Evolutionary conservation across 2,329 filamentous ascomycete species (phyloP).

Genomic region (Neofusicoccum kwambonambiense): DNA sequence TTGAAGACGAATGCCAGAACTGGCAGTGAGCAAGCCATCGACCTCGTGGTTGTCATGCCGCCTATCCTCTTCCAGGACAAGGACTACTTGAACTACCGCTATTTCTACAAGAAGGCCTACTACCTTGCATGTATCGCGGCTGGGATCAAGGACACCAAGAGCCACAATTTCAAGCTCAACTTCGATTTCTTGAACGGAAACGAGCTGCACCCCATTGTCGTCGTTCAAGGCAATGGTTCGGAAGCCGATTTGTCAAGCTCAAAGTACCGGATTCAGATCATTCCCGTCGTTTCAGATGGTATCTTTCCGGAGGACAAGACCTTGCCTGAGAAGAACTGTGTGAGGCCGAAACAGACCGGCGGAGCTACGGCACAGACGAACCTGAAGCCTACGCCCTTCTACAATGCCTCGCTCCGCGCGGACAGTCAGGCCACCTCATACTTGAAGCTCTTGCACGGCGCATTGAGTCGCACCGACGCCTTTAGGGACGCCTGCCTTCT

Average conservation of each 20-base stretch:
- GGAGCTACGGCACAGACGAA: constrained; percentile 33
- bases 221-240: constrained; percentile 41
- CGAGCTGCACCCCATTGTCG: constrained; percentile 68
- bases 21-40: constrained; percentile 61
- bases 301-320: constrained; percentile 73
- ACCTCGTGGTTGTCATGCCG: constrained; percentile 88
- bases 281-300: constrained; percentile 68
- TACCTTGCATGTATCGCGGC: constrained; percentile 81
- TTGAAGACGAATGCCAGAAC: constrained; percentile 70
- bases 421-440: constrained; percentile 74
- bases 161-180: constrained; percentile 54
- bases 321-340: constrained; percentile 65
- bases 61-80: constrained; percentile 79
- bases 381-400: constrained; percentile 68
- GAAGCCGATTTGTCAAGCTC: constrained; percentile 38
- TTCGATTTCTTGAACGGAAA: constrained; percentile 73
- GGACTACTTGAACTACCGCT: constrained; percentile 88
- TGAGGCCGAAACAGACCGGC: constrained; percentile 56
- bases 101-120: constrained; percentile 92
- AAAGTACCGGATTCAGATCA: constrained; percentile 62
- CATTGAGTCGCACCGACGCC: constrained; percentile 65
- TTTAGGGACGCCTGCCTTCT: constrained; percentile 84
- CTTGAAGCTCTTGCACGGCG: constrained; percentile 70
- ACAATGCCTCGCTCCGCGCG: constrained; percentile 81
- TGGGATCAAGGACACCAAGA: constrained; percentile 61